Evolutionary conservation across 1,284 basidiomycete species (phyloP).

Genomic region (Puccinia brachypodii): DNA sequence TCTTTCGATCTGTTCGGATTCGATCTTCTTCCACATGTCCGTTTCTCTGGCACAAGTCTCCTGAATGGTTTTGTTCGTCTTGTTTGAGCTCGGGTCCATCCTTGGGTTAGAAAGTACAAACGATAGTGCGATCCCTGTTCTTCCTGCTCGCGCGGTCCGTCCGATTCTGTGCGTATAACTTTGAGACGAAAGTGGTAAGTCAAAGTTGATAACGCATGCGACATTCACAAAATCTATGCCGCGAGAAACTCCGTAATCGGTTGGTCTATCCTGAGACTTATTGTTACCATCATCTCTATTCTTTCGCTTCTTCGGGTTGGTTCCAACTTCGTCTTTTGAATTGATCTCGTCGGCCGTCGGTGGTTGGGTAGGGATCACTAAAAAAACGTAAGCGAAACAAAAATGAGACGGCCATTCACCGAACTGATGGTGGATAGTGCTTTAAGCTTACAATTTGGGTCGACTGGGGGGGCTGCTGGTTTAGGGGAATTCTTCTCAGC

Average conservation of each 20-base stretch:
- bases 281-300: slow-evolving; percentile 50
- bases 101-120: slow-evolving; percentile 76
- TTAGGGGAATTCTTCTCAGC: slow-evolving; percentile 58
- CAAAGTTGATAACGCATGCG: slow-evolving; percentile 97
- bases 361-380: slow-evolving; percentile 54
- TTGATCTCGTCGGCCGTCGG: slow-evolving; percentile 55
- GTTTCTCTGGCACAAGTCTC: slow-evolving; percentile 68
- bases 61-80: slow-evolving; percentile 59
- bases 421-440: not conserved
- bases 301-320: slow-evolving; percentile 51
- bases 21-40: slow-evolving; percentile 72
- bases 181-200: slow-evolving; percentile 82
- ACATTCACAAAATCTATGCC: slow-evolving; percentile 98
- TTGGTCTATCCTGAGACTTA: slow-evolving; percentile 55
- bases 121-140: slow-evolving; percentile 86
- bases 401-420: not conserved
- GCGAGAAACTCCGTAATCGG: slow-evolving; percentile 90
- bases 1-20: slow-evolving; percentile 68
- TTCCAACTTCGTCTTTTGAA: slow-evolving; percentile 45
- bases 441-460: slow-evolving; percentile 50
- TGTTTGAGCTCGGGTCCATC: slow-evolving; percentile 64
- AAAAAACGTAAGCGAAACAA: not conserved
- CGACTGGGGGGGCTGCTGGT: slow-evolving; percentile 42
- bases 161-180: slow-evolving; percentile 96
- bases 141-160: slow-evolving; percentile 90